phyloP scores from a whole-genome alignment of 2,329 filamentous ascomycete genomes.

The Xylariaceae sp. region DNA sequence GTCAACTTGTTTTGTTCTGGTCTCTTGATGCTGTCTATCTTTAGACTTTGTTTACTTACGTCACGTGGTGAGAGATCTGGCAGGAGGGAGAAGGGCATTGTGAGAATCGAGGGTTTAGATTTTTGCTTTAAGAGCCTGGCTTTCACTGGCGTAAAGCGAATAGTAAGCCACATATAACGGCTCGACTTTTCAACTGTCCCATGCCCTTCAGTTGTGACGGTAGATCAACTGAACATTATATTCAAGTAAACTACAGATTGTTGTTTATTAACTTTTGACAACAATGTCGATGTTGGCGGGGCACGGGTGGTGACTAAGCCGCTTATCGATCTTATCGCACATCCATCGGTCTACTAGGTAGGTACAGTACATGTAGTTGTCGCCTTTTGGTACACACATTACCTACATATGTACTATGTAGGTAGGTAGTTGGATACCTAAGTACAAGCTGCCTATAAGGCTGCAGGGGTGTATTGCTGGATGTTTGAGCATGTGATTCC shows the following conservation, averaged over 20 bases:
- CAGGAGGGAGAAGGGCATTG: constrained; percentile 65
- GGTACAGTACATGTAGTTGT: background rate
- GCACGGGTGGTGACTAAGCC: constrained; percentile 27
- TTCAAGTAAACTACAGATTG: too few species aligned
- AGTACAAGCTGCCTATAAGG: constrained; percentile 27
- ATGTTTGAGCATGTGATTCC: constrained; percentile 27
- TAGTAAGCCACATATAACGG: too few species aligned
- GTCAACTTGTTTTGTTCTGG: constrained; percentile 3
- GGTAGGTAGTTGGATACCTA: constrained; percentile 17
- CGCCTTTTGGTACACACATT: too few species aligned
- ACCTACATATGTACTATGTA: too few species aligned
- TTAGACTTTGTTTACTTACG: constrained; percentile 53
- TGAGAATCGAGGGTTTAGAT: background rate
- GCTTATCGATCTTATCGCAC: constrained; percentile 15
- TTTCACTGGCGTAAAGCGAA: too few species aligned
- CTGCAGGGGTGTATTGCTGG: constrained; percentile 31
- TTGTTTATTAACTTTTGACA: background rate
- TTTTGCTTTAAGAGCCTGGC: background rate
- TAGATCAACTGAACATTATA: too few species aligned
- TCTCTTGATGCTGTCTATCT: background rate
- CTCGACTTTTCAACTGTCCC: too few species aligned
- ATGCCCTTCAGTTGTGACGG: too few species aligned
- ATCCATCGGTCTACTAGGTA: background rate
- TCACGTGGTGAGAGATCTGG: constrained; percentile 74
- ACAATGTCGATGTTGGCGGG: constrained; percentile 17